These are phyloP conservation scores for Eremomyces bilateralis DNA, from an alignment of 495 filamentous ascomycete genomes.

Conservation along the genomic window DNA sequence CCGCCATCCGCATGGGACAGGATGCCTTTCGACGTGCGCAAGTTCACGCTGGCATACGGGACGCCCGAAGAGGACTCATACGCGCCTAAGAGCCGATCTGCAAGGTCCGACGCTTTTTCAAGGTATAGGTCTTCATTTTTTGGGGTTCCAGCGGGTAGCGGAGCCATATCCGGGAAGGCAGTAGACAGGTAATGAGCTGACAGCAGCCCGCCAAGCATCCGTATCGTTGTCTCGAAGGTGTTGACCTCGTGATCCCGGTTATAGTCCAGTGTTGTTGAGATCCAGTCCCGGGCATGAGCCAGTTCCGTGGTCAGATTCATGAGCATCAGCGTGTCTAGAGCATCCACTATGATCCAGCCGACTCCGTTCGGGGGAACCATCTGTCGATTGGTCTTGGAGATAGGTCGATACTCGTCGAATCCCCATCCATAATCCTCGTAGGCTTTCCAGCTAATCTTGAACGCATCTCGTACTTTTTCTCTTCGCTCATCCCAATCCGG, in stretches of 20 bases:
- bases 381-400: slow-evolving; percentile 54
- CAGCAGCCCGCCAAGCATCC: slow-evolving; percentile 86
- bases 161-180: slow-evolving; percentile 15
- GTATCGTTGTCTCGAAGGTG: slow-evolving; percentile 95
- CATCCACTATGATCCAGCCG: slow-evolving; percentile 96
- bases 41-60: slow-evolving; percentile 76
- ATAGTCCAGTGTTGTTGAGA: slow-evolving; percentile 60
- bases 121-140: slow-evolving; percentile 78
- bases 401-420: slow-evolving; percentile 64
- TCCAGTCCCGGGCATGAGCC: slow-evolving; percentile 72
- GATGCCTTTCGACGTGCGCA: slow-evolving; percentile 50
- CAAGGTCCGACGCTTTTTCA: slow-evolving; percentile 86
- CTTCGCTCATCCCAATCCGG: slow-evolving; percentile 56
- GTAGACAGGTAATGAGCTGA: slow-evolving; percentile 87
- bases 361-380: slow-evolving; percentile 59
- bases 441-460: slow-evolving; percentile 72
- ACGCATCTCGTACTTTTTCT: slow-evolving; percentile 74
- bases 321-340: slow-evolving; percentile 86
- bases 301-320: slow-evolving; percentile 92
- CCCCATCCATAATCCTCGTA: slow-evolving; percentile 94
- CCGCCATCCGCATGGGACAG: slow-evolving; percentile 68
- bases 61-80: slow-evolving; percentile 74
- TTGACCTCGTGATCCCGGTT: slow-evolving; percentile 88
- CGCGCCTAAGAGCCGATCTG: slow-evolving; percentile 64
- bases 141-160: slow-evolving; percentile 13